Percentiles rank a stretch among this genome's conserved stretches.
Conservation (phyloP, 208 protist genomes). For the Acanthamoeba culbertsoni region DNA sequence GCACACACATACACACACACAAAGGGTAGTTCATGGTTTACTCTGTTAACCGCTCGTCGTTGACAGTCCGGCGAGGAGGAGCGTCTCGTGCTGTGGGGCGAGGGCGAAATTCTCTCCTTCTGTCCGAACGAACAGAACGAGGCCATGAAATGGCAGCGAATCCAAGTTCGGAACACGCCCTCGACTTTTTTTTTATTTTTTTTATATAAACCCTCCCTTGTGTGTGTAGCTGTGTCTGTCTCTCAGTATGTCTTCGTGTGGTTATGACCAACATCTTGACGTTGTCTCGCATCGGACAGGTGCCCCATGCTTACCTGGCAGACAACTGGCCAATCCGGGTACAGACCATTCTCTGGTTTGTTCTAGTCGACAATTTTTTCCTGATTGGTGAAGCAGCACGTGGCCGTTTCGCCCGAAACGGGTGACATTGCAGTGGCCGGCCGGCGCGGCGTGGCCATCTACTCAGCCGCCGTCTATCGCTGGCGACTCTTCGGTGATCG, state of each 20-base stretch:
- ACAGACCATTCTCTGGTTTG: neutral
- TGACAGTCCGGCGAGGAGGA: neutral
- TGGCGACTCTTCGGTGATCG: constrained; percentile 43
- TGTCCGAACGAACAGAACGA: neutral
- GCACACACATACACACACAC: neutral
- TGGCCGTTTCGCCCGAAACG: neutral
- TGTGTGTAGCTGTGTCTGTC: neutral
- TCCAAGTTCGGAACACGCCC: too few species aligned
- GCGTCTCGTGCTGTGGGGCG: neutral
- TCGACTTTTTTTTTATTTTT: too few species aligned
- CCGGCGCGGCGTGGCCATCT: neutral
- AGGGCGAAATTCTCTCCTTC: neutral
- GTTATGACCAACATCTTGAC: neutral
- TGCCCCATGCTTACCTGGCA: neutral
- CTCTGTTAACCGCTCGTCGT: neutral
- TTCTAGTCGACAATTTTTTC: neutral
- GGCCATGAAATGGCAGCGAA: neutral
- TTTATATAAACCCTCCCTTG: too few species aligned
- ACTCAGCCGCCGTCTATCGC: neutral
- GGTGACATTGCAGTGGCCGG: neutral
- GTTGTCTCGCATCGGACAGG: neutral
- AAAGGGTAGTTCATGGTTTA: neutral
- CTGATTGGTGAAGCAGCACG: neutral
- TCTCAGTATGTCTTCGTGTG: neutral
- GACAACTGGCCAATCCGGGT: constrained; percentile 39